Base-by-base conservation (phyloP, 768 basidiomycete species). In the Leccinum arenicola region DNA sequence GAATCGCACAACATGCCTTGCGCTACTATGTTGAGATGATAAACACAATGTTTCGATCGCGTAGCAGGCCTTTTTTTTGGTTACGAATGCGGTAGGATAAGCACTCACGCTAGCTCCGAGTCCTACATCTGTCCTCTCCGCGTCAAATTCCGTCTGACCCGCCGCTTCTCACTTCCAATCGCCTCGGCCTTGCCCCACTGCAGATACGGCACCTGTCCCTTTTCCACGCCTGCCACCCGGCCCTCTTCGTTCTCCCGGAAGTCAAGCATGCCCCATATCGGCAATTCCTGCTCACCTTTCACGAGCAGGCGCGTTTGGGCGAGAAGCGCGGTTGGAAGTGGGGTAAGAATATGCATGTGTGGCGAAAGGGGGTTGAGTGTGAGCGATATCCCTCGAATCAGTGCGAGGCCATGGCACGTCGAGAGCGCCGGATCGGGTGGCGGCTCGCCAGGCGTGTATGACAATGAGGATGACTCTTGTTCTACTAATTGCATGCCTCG, bases 271-370 rank as follows among this genome's bases (percentile, higher is more conserved):
- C 89, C 93, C 85, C 89, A 89, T 1, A 94, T 76, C 0, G 95
- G 95, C 0, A 97, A 73, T 71, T 95, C 93, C 66, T 95, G 77
- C 68, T 94, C 93, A 8, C 95, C 95, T 71, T 91, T 94, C 50
- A 96, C 85, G 3, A 96, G 61, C 3, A 54, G 21, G 1, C 68
- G 66, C 1, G 70, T 56, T 19, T 58, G 65, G 0, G 67, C 61
- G 3, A 96, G 77, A 1, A 78, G 45, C 0, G 67, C 55, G 0
- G 81, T 73, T 0, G 87, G 84, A 1, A 94, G 60, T 0, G 95
- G 93, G 0, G 95, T 93, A 36, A 97, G 76, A n/a, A 97, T 64
- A 35, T 96, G 93, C 36, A 95, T 73, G 47, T 59, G 56, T 4
- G 61, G 61, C 36, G 66, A 59, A 33, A 59, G 73, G n/a, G 76